Base-by-base conservation (phyloP, 371 early-diverging fungal genomes). In the Circinella minor region DNA sequence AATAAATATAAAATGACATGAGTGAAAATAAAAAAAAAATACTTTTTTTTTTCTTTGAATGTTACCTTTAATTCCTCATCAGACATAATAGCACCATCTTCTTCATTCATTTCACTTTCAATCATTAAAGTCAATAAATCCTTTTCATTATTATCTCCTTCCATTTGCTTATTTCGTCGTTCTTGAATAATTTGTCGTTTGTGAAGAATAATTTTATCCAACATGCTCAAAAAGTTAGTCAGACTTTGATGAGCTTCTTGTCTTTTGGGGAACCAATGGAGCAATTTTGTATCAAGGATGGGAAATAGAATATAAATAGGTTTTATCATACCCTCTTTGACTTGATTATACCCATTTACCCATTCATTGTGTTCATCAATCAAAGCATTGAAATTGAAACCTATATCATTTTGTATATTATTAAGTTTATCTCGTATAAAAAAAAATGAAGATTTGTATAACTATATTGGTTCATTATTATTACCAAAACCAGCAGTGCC, bases 71-170 rank as follows among this genome's bases (percentile, higher is more conserved):
- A 62, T 5, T 76, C 77, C 27, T 63, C 63, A 15, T 73, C 66
- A 4, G 63, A 63, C 63, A 63, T 36, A 64, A 65, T 38, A 68
- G 73, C 66, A 18, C 55, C 59, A 11, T 64, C 71, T 13, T 55
- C 65, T 36, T 76, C 77, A 46, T 68, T 49, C 46, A 70, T 68
- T 43, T 78, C 78, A 43, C 67, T 67, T 64, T 75, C 71, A 27
- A 84, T 69, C 83, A 86, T 78, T 71, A 86, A 71, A 3, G 86
- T 76, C 34, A 86, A 74, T 68, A 86, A 61, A 47, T 83, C 83
- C 4, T 81, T 80, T 61, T 71, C 75, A 55, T 74, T 71, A 49
- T 82, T 27, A 27, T 27, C 27, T 27, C 27, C 81, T 20, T 86
- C 82, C 1, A 65, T 48, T 49, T 39, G 46, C 68, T 72, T 15